Conservation (phyloP, 2,329 filamentous ascomycete species). For the Whalleya microplaca region DNA sequence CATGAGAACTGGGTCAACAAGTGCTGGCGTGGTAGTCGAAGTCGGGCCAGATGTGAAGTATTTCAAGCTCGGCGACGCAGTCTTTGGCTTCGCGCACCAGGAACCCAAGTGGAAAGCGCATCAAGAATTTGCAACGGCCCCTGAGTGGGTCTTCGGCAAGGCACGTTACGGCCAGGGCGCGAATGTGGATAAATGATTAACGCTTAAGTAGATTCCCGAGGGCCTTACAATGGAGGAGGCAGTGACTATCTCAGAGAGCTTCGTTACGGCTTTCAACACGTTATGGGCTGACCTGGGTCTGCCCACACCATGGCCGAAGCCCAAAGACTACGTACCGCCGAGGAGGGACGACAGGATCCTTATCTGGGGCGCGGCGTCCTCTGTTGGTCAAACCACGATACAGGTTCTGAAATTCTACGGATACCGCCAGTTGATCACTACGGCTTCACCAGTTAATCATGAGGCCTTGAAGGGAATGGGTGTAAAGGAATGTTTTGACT, state of each 20-base stretch:
- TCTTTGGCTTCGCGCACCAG: constrained; percentile 59
- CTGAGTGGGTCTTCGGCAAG: constrained; percentile 52
- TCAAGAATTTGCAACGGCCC: constrained; percentile 58
- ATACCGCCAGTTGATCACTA: constrained; percentile 53
- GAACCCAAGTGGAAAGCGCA: constrained; percentile 52
- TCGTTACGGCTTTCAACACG: constrained; percentile 63
- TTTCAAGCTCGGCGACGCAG: constrained; percentile 56
- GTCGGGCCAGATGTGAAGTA: constrained; percentile 48
- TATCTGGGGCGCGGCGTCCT: constrained; percentile 57
- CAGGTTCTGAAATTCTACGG: constrained; percentile 58
- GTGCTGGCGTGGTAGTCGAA: constrained; percentile 57
- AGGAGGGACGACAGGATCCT: constrained; percentile 46
- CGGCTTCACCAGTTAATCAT: constrained; percentile 51
- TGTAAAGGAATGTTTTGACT: constrained; percentile 52
- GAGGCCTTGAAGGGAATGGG: constrained; percentile 47
- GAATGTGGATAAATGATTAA: constrained; percentile 1
- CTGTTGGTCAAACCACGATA: constrained; percentile 54
- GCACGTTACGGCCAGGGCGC: constrained; percentile 21
- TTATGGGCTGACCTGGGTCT: constrained; percentile 55
- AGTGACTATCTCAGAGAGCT: constrained; percentile 57
- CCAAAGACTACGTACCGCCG: constrained; percentile 42
- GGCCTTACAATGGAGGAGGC: constrained; percentile 30
- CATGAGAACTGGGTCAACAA: constrained; percentile 53
- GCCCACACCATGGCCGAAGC: constrained; percentile 60
- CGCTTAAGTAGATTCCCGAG: constrained; percentile 24